Base-by-base conservation (phyloP, 1,284 basidiomycete genomes). In the Abortiporus biennis region DNA sequence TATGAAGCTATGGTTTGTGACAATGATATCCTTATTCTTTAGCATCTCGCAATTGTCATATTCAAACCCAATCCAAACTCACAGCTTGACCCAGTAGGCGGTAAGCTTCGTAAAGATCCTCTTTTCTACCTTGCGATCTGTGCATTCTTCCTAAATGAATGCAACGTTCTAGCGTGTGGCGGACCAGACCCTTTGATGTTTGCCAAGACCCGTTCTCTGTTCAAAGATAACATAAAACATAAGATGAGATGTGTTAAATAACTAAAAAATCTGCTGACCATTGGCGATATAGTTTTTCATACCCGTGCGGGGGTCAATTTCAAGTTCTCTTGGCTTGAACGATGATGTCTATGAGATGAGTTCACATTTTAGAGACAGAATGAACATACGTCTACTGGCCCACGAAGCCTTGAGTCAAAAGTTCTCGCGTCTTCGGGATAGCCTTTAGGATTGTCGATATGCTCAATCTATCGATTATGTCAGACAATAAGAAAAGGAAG, bases 221-320 rank as follows among this genome's bases (percentile, higher is more conserved):
- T 11, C 11, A 30, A 40, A 25, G 15, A 39, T 23, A 19, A 39
- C 12, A 47, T 24, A 13, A 16, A 19, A 31, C 33, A 13, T 21
- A 4, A 29, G 13, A 9, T 12, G n/a, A 29, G 16, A 30, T 27
- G 16, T 16, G 39, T 42, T 32, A 11, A 29, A 29, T 8, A 29
- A 29, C 27, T 9, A 29, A n/a, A 29, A 29, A n/a, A 29, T n/a
- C n/a, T n/a, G n/a, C 40, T 2, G 37, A 77, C 81, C 82, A 55
- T 93, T 94, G 1, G 90, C 89, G 46, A 96, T 93, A 60, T 95
- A 97, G 57, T 93, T 93, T 69, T 96, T 96, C 92, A 97, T 95
- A 4, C 92, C 93, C 0, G 86, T 90, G 8, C 74, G 69, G 1
- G 79, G 79, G 60, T 97, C 93, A 17, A 97, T 76, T 54, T 94